Conservation (phyloP, 495 filamentous ascomycete genomes). For the Neurospora tetraspora region DNA sequence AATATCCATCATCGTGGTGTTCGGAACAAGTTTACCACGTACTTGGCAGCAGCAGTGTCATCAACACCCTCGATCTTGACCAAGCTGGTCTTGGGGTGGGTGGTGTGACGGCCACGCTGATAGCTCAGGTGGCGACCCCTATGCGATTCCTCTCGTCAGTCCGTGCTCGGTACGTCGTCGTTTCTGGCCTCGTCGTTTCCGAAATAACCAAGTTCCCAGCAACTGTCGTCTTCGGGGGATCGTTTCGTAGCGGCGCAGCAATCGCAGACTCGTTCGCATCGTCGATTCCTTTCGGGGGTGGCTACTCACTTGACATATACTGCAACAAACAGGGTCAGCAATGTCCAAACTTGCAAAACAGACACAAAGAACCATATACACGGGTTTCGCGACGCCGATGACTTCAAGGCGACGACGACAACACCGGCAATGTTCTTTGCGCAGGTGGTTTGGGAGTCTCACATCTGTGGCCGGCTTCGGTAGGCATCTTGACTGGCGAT, state of each 20-base stretch:
- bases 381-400: slow-evolving; percentile 1
- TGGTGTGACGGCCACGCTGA: slow-evolving; percentile 77
- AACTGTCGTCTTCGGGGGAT: background rate
- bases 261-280: background rate
- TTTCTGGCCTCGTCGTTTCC: slow-evolving; percentile 12
- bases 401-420: slow-evolving; percentile 2
- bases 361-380: background rate
- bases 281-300: slow-evolving; percentile 17
- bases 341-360: slow-evolving; percentile 1
- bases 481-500: slow-evolving; percentile 60
- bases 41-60: slow-evolving; percentile 73
- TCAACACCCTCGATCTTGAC: slow-evolving; percentile 98
- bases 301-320: slow-evolving; percentile 88
- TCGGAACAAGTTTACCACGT: slow-evolving; percentile 26
- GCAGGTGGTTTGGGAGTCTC: slow-evolving; percentile 35
- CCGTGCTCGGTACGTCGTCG: slow-evolving; percentile 12
- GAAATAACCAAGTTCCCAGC: background rate
- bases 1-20: slow-evolving; percentile 14
- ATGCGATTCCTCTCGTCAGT: slow-evolving; percentile 25
- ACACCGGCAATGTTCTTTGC: background rate
- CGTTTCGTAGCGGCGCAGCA: background rate
- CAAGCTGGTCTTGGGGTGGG: slow-evolving; percentile 75
- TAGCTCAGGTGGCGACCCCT: slow-evolving; percentile 92
- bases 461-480: slow-evolving; percentile 77
- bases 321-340: slow-evolving; percentile 34